phyloP scores from a whole-genome alignment of 2,329 filamentous ascomycete species.

The Fonsecaea erecta region DNA sequence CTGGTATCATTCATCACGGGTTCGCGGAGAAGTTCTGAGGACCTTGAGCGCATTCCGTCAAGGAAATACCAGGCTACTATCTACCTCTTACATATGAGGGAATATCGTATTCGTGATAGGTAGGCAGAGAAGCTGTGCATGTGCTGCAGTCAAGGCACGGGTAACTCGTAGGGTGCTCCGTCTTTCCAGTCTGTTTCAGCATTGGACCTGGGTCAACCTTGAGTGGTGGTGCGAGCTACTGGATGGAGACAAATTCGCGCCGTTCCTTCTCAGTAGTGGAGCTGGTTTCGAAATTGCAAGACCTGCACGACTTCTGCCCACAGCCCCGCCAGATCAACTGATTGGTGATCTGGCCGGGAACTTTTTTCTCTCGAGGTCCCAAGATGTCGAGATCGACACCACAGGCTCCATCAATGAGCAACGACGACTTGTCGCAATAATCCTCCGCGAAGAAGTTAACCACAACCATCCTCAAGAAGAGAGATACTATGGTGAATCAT shows the following conservation, averaged over 20 bases:
- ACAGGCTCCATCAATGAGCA: not conserved
- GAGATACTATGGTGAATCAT: not conserved
- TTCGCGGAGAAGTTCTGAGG: too few species aligned
- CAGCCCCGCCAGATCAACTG: not conserved
- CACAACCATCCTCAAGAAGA: not conserved
- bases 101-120: too few species aligned
- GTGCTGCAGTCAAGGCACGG: not conserved
- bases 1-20: too few species aligned
- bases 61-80: too few species aligned
- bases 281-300: conserved; percentile 1
- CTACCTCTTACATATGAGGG: too few species aligned
- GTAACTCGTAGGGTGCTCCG: not conserved
- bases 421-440: not conserved
- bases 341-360: not conserved
- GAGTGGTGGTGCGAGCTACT: not conserved
- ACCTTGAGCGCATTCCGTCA: too few species aligned
- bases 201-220: not conserved
- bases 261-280: not conserved
- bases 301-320: not conserved
- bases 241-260: not conserved
- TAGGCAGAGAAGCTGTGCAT: not conserved
- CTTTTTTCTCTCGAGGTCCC: not conserved
- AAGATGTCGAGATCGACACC: not conserved
- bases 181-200: not conserved
- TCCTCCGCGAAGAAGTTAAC: not conserved